Evolutionary conservation across 2,329 filamentous ascomycete genomes (phyloP), one percentile per base, ranked within the genome.

Genomic region (Rhinocladiella mackenziei): DNA sequence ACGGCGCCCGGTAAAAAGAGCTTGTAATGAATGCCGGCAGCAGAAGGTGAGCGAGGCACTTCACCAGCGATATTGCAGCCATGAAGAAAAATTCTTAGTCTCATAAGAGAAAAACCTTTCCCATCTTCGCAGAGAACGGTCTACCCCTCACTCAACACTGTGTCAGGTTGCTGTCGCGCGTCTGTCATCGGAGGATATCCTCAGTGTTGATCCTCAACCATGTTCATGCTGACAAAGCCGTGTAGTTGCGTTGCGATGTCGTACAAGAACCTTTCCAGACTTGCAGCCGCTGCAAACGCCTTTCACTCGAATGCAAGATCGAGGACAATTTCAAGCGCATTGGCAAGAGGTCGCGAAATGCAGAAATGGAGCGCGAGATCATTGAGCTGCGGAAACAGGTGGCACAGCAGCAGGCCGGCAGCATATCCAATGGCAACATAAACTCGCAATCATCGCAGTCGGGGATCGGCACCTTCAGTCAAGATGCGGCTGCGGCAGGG

Each of bases 1-100:
- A 68, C 70, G 50, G 68, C 71, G 45, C 66, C 71, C 71, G 2
- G 68, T 73, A 50, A 80, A 83, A 65, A 71, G 80, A 58, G 80
- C 80, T 14, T 84, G 80, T 62, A 83, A 83, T 61, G 79, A 84
- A 59, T 84, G 80, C 61, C 71, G 80, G 37, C 81, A 84, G 63
- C 80, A 84, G 58, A 84, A 84, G 71, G 80, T 83, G 53, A 63
- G 62, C 43, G n/a, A 30, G 36, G 26, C 17, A 35, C 10, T 22
- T 17, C 11, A 3, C 30, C 15, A 4, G 11, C 11, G 28, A n/a
- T n/a, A n/a, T n/a, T n/a, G n/a, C n/a, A n/a, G n/a, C n/a, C n/a
- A n/a, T n/a, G n/a, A n/a, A n/a, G n/a, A n/a, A n/a, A n/a, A n/a
- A n/a, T n/a, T n/a, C n/a, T n/a, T n/a, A n/a, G n/a, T n/a, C n/a